Percentiles rank a stretch among this genome's conserved stretches.
Evolutionary conservation across 768 basidiomycete genomes (phyloP).

Genomic region (Termitomyces sp.): DNA sequence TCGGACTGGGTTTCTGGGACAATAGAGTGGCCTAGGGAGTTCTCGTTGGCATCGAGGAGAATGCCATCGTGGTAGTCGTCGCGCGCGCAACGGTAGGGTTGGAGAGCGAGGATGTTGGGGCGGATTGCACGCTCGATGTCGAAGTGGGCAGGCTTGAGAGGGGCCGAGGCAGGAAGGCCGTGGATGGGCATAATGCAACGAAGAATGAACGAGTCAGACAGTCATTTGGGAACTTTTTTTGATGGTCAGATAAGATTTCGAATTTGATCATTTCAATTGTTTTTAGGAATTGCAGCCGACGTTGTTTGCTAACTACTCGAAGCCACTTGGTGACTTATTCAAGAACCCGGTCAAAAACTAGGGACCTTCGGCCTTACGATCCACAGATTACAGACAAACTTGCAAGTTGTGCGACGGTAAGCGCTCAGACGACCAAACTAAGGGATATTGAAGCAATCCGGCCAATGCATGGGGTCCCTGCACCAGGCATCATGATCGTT

Average conservation of each 20-base stretch:
- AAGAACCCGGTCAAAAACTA: too few species aligned
- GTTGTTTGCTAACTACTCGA: too few species aligned
- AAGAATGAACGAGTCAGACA: not conserved
- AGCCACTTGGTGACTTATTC: too few species aligned
- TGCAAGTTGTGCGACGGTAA: too few species aligned
- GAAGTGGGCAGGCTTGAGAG: conserved; percentile 72
- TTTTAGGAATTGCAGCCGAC: too few species aligned
- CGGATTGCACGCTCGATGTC: conserved; percentile 78
- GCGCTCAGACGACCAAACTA: too few species aligned
- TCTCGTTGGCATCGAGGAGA: conserved; percentile 97
- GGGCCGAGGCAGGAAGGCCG: conserved; percentile 41
- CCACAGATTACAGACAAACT: too few species aligned
- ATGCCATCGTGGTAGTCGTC: conserved; percentile 93
- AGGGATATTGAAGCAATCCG: too few species aligned
- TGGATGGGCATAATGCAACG: conserved; percentile 51
- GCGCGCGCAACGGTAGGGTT: conserved; percentile 92
- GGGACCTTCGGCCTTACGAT: too few species aligned
- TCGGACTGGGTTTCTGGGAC: conserved; percentile 23
- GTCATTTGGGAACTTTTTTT: conserved; percentile 5
- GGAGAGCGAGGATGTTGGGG: conserved; percentile 89
- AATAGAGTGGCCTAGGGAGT: conserved; percentile 86
- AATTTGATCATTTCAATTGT: too few species aligned
- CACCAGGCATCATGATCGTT: too few species aligned
- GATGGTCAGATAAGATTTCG: not conserved
- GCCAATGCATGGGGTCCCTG: too few species aligned